Evolutionary conservation across 495 filamentous ascomycete genomes (phyloP).

Genomic region (Venustampulla echinocandica): DNA sequence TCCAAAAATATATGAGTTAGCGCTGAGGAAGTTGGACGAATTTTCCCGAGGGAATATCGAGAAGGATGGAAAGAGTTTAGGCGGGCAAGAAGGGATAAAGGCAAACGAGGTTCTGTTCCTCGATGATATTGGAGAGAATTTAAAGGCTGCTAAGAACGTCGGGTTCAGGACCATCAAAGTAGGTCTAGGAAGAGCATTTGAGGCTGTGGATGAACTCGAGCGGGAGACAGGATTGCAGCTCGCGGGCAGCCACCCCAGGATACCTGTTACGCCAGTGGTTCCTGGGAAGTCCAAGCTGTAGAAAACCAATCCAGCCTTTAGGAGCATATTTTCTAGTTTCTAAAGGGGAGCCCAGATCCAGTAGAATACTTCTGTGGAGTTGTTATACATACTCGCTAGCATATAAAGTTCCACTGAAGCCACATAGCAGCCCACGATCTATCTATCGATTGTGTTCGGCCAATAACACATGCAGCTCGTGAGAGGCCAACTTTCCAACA

Average conservation of each 20-base stretch:
- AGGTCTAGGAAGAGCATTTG: conserved; percentile 61
- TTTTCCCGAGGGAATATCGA: conserved; percentile 48
- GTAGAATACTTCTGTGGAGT: too few species aligned
- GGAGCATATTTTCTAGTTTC: too few species aligned
- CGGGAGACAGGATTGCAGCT: conserved; percentile 40
- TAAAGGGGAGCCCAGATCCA: too few species aligned
- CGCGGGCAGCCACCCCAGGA: conserved; percentile 21
- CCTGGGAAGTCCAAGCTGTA: neutral
- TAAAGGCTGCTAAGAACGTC: conserved; percentile 65
- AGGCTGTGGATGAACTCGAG: conserved; percentile 54
- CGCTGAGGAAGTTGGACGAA: conserved; percentile 54
- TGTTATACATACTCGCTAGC: too few species aligned
- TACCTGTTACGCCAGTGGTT: conserved; percentile 11
- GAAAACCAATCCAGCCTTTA: too few species aligned
- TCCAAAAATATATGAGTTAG: conserved; percentile 66
- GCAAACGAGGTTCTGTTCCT: conserved; percentile 74
- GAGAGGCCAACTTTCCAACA: too few species aligned
- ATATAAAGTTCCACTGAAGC: too few species aligned
- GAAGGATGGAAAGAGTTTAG: too few species aligned
- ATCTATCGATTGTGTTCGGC: too few species aligned
- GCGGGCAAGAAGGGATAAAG: conserved; percentile 43
- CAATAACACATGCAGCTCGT: too few species aligned
- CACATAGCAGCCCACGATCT: too few species aligned
- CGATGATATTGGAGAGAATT: conserved; percentile 93
- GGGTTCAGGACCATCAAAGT: conserved; percentile 85